phyloP scores from a whole-genome alignment of 2,329 filamentous ascomycete species.

The Hymenoscyphus infarciens region DNA sequence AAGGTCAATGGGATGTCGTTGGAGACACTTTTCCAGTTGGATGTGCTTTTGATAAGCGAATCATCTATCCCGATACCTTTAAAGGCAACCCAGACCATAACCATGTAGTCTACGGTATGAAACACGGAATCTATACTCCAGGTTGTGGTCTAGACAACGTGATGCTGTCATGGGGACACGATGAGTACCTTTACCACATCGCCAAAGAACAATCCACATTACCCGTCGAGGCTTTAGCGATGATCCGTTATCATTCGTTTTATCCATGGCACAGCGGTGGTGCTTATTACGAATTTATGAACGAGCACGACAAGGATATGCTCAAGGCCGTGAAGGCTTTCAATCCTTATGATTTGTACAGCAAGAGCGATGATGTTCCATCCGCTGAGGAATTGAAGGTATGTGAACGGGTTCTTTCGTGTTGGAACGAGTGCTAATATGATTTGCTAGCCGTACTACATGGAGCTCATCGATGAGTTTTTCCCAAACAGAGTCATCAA shows the following conservation, averaged over 20 bases:
- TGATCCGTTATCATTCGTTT: slow-evolving; percentile 91
- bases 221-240: slow-evolving; percentile 78
- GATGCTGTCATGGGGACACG: slow-evolving; percentile 88
- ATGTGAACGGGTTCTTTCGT: slow-evolving; percentile 23
- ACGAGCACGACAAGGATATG: slow-evolving; percentile 75
- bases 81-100: slow-evolving; percentile 68
- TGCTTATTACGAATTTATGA: slow-evolving; percentile 80
- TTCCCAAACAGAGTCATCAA: slow-evolving; percentile 65
- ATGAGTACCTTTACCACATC: slow-evolving; percentile 84
- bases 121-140: slow-evolving; percentile 74
- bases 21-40: slow-evolving; percentile 81
- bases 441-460: slow-evolving; percentile 59
- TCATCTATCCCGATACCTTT: slow-evolving; percentile 81
- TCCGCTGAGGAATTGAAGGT: slow-evolving; percentile 73
- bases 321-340: slow-evolving; percentile 78
- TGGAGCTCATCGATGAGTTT: slow-evolving; percentile 71
- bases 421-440: slow-evolving; percentile 12
- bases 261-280: slow-evolving; percentile 86
- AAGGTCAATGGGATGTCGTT: slow-evolving; percentile 91
- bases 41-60: slow-evolving; percentile 68
- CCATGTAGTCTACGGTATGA: slow-evolving; percentile 69
- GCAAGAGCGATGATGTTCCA: slow-evolving; percentile 81
- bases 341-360: slow-evolving; percentile 89
- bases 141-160: slow-evolving; percentile 82
- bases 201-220: slow-evolving; percentile 77